Evolutionary conservation across 1,284 basidiomycete genomes (phyloP).

Genomic region (Sporisorium iseilematis-ciliati): DNA sequence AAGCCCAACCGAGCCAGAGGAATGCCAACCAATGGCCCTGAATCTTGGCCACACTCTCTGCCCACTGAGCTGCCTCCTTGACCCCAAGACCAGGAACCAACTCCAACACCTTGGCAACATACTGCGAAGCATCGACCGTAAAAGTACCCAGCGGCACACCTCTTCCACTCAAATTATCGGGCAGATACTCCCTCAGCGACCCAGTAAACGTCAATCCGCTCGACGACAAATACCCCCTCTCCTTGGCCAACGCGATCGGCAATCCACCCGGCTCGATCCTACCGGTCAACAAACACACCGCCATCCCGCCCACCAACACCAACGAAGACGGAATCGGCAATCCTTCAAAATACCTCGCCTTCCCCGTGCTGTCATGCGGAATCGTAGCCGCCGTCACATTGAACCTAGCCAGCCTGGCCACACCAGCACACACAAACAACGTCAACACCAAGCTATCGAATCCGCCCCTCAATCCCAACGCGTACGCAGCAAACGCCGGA

Average conservation of each 20-base stretch:
- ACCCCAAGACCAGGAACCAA: slow-evolving; percentile 22
- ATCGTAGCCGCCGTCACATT: slow-evolving; percentile 96
- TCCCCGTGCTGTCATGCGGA: slow-evolving; percentile 88
- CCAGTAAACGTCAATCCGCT: slow-evolving; percentile 59
- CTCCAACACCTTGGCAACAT: slow-evolving; percentile 29
- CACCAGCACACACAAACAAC: slow-evolving; percentile 92
- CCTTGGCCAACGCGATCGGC: slow-evolving; percentile 47
- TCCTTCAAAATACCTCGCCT: slow-evolving; percentile 95
- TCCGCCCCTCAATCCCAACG: slow-evolving; percentile 87
- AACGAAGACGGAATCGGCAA: slow-evolving; percentile 95
- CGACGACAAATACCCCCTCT: slow-evolving; percentile 42
- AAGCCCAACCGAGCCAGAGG: slow-evolving; percentile 63
- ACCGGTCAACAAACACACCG: slow-evolving; percentile 84
- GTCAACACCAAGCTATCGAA: slow-evolving; percentile 89
- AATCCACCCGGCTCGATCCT: slow-evolving; percentile 56
- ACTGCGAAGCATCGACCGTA: slow-evolving; percentile 43
- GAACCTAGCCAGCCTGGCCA: slow-evolving; percentile 95
- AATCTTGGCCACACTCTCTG: slow-evolving; percentile 31
- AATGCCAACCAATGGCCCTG: slow-evolving; percentile 62
- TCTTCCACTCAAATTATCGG: slow-evolving; percentile 28
- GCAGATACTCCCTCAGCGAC: slow-evolving; percentile 45
- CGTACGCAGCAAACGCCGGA: slow-evolving; percentile 90
- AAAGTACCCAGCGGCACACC: slow-evolving; percentile 61
- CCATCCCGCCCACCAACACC: slow-evolving; percentile 82
- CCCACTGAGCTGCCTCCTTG: slow-evolving; percentile 10